A percentile compares a stretch with the other conserved stretches of the same genome.
These are phyloP conservation scores for Aspergillus olivimuriae DNA, from an alignment of 495 filamentous ascomycete species.

Conservation along the genomic window DNA sequence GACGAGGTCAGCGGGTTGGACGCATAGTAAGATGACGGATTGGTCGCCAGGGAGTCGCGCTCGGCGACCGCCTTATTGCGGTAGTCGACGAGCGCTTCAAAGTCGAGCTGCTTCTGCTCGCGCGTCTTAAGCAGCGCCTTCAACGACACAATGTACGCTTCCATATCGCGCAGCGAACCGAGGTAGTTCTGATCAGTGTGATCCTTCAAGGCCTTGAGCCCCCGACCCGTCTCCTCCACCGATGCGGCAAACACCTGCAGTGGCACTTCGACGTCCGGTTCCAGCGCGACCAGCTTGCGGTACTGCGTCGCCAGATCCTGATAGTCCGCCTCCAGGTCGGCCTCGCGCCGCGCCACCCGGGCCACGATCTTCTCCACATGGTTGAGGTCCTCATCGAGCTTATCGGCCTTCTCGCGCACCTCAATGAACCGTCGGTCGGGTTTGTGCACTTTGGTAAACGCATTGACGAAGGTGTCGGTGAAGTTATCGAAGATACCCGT, in stretches of 20 bases:
- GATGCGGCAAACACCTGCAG: conserved; percentile 79
- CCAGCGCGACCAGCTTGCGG: conserved; percentile 83
- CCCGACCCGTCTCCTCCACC: conserved; percentile 73
- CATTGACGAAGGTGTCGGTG: conserved; percentile 94
- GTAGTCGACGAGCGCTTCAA: conserved; percentile 92
- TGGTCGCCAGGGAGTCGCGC: conserved; percentile 69
- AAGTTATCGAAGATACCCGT: conserved; percentile 84
- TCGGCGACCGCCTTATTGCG: conserved; percentile 85
- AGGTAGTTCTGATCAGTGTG: conserved; percentile 96
- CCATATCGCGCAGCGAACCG: conserved; percentile 85
- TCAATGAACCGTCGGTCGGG: conserved; percentile 92
- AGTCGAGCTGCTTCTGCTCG: conserved; percentile 97
- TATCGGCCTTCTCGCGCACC: conserved; percentile 86
- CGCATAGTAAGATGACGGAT: conserved; percentile 51
- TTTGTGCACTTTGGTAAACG: conserved; percentile 93
- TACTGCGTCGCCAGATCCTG: conserved; percentile 87
- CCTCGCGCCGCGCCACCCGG: conserved; percentile 79
- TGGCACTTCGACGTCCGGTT: conserved; percentile 75
- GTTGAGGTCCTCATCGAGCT: conserved; percentile 87
- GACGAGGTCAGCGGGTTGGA: conserved; percentile 55
- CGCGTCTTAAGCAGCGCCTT: conserved; percentile 86
- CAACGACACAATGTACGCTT: conserved; percentile 76
- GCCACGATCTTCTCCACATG: conserved; percentile 92
- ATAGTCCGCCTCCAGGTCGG: conserved; percentile 84
- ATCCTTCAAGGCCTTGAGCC: conserved; percentile 71